Conservation (phyloP, 106 monocot genomes). For the Dendrobium catenatum region DNA sequence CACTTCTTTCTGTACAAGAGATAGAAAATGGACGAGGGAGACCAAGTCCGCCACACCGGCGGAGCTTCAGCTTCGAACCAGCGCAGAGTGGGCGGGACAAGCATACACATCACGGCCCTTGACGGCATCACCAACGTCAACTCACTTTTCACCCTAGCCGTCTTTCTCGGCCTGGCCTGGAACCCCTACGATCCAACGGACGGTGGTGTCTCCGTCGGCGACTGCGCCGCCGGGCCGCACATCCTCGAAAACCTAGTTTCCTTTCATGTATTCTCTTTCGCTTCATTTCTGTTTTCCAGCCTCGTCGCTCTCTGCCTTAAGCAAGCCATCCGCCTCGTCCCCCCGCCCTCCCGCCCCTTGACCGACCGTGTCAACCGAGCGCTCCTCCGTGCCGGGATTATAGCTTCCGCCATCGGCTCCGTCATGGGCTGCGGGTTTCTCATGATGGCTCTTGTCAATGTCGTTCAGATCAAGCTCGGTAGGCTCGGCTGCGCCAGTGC, state of each 20-base stretch:
- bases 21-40: background rate
- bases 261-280: conserved; percentile 80
- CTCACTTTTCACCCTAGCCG: conserved; percentile 89
- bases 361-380: conserved; percentile 31
- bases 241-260: conserved; percentile 45
- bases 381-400: conserved; percentile 44
- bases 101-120: conserved; percentile 79
- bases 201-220: conserved; percentile 4
- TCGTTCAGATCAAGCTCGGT: conserved; percentile 75
- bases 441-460: conserved; percentile 66
- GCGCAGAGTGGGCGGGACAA: conserved; percentile 26
- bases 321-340: conserved; percentile 55
- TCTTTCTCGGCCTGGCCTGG: conserved; percentile 77
- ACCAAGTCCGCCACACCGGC: background rate
- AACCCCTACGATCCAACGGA: conserved; percentile 37
- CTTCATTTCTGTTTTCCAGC: conserved; percentile 84
- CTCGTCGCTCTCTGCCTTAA: conserved; percentile 84
- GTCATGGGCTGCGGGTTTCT: conserved; percentile 61
- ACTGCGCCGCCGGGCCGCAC: conserved; percentile 30
- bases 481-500: conserved; percentile 45
- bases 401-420: conserved; percentile 50
- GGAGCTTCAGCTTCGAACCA: background rate
- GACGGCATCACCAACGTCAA: conserved; percentile 91
- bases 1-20: background rate
- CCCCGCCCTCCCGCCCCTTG: background rate